These are phyloP conservation scores for Solanum hybrid DNA, from an alignment of 305 asterid genomes.

Conservation along the genomic window DNA sequence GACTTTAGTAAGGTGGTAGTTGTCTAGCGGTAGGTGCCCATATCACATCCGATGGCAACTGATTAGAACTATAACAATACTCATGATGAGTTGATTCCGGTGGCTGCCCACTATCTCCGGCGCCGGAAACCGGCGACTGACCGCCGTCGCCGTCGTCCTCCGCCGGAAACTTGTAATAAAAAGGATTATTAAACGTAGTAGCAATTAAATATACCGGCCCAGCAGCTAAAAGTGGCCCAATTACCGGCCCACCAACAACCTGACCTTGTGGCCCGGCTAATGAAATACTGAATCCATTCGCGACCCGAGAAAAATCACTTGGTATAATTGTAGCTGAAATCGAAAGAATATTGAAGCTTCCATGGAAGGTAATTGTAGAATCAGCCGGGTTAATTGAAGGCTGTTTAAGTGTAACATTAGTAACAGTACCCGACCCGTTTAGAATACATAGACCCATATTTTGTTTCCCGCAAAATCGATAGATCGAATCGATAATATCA, in stretches of 20 bases:
- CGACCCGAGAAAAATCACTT: background rate
- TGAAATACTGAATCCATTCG: slow-evolving; percentile 38
- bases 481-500: slow-evolving; percentile 40
- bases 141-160: slow-evolving; percentile 16
- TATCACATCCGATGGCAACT: slow-evolving; percentile 27
- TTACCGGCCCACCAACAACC: slow-evolving; percentile 69
- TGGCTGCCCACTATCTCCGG: slow-evolving; percentile 15
- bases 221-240: slow-evolving; percentile 53
- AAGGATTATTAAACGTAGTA: slow-evolving; percentile 55
- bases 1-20: slow-evolving; percentile 8
- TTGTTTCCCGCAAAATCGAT: slow-evolving; percentile 39
- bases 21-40: slow-evolving; percentile 45
- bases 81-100: slow-evolving; percentile 8
- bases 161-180: slow-evolving; percentile 35
- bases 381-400: slow-evolving; percentile 42
- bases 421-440: slow-evolving; percentile 59
- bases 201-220: slow-evolving; percentile 60
- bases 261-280: slow-evolving; percentile 87
- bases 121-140: slow-evolving; percentile 39
- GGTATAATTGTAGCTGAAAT: slow-evolving; percentile 46
- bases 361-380: slow-evolving; percentile 64
- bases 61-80: slow-evolving; percentile 25
- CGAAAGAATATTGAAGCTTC: slow-evolving; percentile 59
- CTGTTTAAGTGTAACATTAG: slow-evolving; percentile 57
- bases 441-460: slow-evolving; percentile 45